Evolutionary conservation across 345 rosid species (phyloP).

Genomic region (Dipteronia sinensis): DNA sequence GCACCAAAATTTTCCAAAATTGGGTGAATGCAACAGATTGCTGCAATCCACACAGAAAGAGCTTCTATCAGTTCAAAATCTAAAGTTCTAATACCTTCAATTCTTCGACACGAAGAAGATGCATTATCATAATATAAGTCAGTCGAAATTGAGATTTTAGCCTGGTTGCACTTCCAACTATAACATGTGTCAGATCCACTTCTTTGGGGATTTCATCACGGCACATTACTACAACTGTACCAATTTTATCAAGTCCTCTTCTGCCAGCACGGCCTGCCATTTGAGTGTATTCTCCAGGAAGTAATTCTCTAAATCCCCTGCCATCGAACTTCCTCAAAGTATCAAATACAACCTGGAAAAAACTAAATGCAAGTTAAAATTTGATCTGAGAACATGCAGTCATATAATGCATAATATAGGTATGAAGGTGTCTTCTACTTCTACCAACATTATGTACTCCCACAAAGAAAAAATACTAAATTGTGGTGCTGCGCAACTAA

Average conservation of each 20-base stretch:
- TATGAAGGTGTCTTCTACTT: not conserved
- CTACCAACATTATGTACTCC: not conserved
- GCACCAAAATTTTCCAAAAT: conserved; percentile 8
- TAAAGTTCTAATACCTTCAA: conserved; percentile 64
- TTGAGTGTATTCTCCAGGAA: conserved; percentile 99
- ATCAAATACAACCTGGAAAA: conserved; percentile 87
- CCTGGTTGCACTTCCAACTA: conserved; percentile 84
- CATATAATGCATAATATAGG: not conserved
- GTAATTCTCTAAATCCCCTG: conserved; percentile 77
- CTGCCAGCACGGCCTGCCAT: conserved; percentile 99
- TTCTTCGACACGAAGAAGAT: conserved; percentile 98
- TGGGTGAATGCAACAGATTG: not conserved
- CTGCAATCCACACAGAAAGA: not conserved
- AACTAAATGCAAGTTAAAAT: conserved; percentile 25
- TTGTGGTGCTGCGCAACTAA: not conserved
- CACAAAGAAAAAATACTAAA: not conserved
- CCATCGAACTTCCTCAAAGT: conserved; percentile 92
- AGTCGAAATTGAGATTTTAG: conserved; percentile 93
- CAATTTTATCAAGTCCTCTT: conserved; percentile 95
- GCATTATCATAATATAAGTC: conserved; percentile 95
- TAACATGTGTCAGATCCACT: conserved; percentile 53
- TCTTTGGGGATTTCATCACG: conserved; percentile 95
- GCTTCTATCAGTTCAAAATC: conserved; percentile 8
- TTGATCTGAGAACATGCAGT: conserved; percentile 16
- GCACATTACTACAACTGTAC: conserved; percentile 92